Evolutionary conservation across 768 basidiomycete genomes (phyloP).

Genomic region (Amanita molliuscula): DNA sequence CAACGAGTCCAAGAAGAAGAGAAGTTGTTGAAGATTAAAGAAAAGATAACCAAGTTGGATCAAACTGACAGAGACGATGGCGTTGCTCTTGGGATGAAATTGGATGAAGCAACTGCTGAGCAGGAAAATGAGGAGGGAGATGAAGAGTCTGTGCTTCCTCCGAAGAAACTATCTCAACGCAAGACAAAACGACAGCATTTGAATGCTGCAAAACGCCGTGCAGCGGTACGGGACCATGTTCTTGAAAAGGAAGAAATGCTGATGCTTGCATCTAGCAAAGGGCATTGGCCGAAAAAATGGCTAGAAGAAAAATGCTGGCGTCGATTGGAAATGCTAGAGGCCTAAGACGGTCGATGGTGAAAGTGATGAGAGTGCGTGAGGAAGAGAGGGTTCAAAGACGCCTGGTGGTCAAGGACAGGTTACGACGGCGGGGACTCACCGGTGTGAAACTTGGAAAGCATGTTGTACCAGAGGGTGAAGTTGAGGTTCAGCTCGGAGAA

Average conservation of each 20-base stretch:
- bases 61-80: constrained; percentile 22
- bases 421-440: constrained; percentile 49
- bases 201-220: constrained; percentile 52
- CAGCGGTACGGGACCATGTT: constrained; percentile 40
- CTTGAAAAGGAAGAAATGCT: background rate
- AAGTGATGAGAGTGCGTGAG: constrained; percentile 28
- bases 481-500: constrained; percentile 87
- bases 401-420: constrained; percentile 32
- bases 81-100: constrained; percentile 54
- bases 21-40: constrained; percentile 41
- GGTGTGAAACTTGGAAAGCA: constrained; percentile 79
- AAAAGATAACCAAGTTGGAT: constrained; percentile 43
- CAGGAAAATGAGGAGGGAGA: constrained; percentile 21
- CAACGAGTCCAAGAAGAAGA: constrained; percentile 42
- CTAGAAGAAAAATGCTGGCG: constrained; percentile 50
- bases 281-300: constrained; percentile 44
- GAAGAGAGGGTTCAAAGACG: constrained; percentile 31
- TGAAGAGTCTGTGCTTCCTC: constrained; percentile 13
- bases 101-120: constrained; percentile 37
- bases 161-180: constrained; percentile 31
- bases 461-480: constrained; percentile 50
- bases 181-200: constrained; percentile 45
- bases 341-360: constrained; percentile 32
- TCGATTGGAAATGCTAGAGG: constrained; percentile 46
- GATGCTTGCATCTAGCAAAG: constrained; percentile 38